These are phyloP conservation scores for Byssochlamys sp. DNA, from an alignment of 2,329 filamentous ascomycete genomes.

Conservation along the genomic window DNA sequence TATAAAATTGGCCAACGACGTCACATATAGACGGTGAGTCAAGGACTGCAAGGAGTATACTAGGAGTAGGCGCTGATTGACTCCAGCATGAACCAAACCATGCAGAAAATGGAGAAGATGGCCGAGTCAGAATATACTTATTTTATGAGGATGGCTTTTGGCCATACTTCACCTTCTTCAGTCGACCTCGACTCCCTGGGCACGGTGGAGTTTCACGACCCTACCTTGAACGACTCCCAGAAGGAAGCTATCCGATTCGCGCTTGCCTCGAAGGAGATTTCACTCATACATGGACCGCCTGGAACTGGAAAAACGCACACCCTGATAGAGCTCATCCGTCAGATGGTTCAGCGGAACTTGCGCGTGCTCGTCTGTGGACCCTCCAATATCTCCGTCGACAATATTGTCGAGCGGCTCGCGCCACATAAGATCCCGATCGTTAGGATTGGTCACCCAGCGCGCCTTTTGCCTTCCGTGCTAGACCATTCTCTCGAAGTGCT, in stretches of 20 bases:
- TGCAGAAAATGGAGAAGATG: slow-evolving; percentile 50
- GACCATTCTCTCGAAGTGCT: slow-evolving; percentile 85
- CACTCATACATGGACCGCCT: slow-evolving; percentile 86
- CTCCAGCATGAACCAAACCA: slow-evolving; percentile 53
- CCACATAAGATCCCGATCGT: slow-evolving; percentile 78
- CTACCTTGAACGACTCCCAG: slow-evolving; percentile 52
- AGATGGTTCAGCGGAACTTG: slow-evolving; percentile 63
- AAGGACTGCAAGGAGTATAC: background rate
- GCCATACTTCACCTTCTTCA: slow-evolving; percentile 46
- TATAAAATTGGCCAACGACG: slow-evolving; percentile 57
- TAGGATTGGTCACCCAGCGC: slow-evolving; percentile 82
- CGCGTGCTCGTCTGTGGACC: slow-evolving; percentile 88
- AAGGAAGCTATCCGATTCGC: slow-evolving; percentile 67
- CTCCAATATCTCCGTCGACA: slow-evolving; percentile 95
- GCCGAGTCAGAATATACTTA: slow-evolving; percentile 46
- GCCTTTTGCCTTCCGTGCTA: slow-evolving; percentile 76
- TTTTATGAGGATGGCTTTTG: slow-evolving; percentile 53
- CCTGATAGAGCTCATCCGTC: slow-evolving; percentile 87
- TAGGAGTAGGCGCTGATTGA: background rate
- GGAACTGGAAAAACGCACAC: slow-evolving; percentile 97
- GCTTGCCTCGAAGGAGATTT: slow-evolving; percentile 68
- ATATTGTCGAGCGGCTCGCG: slow-evolving; percentile 85
- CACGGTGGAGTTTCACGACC: slow-evolving; percentile 46
- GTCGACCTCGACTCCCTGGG: slow-evolving; percentile 37
- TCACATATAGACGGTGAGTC: slow-evolving; percentile 52